phyloP scores from a whole-genome alignment of 495 filamentous ascomycete species.

The Cladorrhinum samala region DNA sequence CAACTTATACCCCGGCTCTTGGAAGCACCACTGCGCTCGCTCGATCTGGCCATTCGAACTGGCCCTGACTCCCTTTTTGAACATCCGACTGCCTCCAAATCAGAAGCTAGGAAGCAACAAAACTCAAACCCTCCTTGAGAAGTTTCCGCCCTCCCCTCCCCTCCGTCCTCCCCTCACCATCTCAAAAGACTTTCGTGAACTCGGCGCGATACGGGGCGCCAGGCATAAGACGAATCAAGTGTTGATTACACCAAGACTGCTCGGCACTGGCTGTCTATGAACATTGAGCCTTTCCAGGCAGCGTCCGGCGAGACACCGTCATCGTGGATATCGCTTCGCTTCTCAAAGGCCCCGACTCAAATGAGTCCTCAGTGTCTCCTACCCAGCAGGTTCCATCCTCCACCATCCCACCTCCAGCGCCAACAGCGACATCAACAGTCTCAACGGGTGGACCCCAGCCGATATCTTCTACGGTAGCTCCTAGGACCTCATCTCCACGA shows the following conservation, averaged over 20 bases:
- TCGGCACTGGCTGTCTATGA: conserved; percentile 16
- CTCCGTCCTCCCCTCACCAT: too few relatives aligned
- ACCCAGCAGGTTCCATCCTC: conserved; percentile 47
- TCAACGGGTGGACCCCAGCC: conserved; percentile 14
- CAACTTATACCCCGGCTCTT: too few relatives aligned
- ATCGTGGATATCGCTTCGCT: conserved; percentile 87
- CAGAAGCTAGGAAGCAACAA: too few relatives aligned
- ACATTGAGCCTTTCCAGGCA: conserved; percentile 21
- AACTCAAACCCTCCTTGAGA: too few relatives aligned
- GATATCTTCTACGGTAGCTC: conserved; percentile 17
- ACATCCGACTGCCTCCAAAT: too few relatives aligned
- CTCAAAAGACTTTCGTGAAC: too few relatives aligned
- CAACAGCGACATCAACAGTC: conserved; percentile 29
- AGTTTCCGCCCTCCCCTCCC: too few relatives aligned
- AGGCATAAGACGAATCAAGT: too few relatives aligned
- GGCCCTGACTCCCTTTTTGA: too few relatives aligned
- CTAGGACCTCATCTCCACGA: conserved; percentile 19
- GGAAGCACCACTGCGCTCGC: too few relatives aligned
- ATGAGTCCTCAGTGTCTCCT: conserved; percentile 59
- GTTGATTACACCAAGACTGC: conserved; percentile 12
- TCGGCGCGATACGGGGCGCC: too few relatives aligned
- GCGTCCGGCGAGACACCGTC: conserved; percentile 44
- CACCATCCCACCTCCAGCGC: conserved; percentile 35
- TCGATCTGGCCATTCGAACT: too few relatives aligned
- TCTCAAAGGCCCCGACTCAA: conserved; percentile 73